Percentiles rank a stretch among this genome's conserved stretches.
Evolutionary conservation across 1,139 yeast species (phyloP).

Genomic region (Pichia terricola): DNA sequence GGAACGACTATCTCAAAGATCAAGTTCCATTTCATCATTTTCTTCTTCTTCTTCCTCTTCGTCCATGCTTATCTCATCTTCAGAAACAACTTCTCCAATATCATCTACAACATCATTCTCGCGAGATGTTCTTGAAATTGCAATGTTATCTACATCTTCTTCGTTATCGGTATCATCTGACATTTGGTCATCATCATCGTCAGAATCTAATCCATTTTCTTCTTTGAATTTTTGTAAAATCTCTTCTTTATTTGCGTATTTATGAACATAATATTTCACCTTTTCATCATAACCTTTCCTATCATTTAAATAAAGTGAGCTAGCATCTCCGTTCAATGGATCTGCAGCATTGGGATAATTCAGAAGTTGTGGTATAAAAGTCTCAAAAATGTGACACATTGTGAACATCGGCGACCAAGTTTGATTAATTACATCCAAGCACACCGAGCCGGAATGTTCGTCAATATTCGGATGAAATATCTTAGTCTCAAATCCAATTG

Average conservation of each 20-base stretch:
- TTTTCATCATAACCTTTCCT: constrained; percentile 57
- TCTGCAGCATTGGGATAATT: constrained; percentile 92
- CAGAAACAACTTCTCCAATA: no score
- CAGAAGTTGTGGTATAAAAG: constrained; percentile 83
- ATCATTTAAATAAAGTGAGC: constrained; percentile 68
- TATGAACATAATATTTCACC: constrained; percentile 64
- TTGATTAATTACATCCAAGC: constrained; percentile 93
- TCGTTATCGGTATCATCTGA: constrained; percentile 1
- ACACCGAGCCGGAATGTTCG: constrained; percentile 84
- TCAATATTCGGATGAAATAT: constrained; percentile 93
- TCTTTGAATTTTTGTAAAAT: constrained; percentile 28
- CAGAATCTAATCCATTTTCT: constrained; percentile 27
- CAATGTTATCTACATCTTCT: no score
- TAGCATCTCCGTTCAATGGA: constrained; percentile 89
- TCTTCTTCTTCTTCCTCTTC: background rate
- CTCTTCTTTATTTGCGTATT: constrained; percentile 47
- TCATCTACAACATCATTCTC: no score
- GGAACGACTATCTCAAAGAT: background rate
- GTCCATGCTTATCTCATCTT: background rate
- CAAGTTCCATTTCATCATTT: background rate
- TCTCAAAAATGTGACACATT: constrained; percentile 79
- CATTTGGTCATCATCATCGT: constrained; percentile 7
- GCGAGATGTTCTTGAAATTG: no score
- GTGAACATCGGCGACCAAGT: constrained; percentile 99
- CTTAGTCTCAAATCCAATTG: constrained; percentile 86